Conservation (phyloP, 2,329 filamentous ascomycete species). For the Capronia epimyces region DNA sequence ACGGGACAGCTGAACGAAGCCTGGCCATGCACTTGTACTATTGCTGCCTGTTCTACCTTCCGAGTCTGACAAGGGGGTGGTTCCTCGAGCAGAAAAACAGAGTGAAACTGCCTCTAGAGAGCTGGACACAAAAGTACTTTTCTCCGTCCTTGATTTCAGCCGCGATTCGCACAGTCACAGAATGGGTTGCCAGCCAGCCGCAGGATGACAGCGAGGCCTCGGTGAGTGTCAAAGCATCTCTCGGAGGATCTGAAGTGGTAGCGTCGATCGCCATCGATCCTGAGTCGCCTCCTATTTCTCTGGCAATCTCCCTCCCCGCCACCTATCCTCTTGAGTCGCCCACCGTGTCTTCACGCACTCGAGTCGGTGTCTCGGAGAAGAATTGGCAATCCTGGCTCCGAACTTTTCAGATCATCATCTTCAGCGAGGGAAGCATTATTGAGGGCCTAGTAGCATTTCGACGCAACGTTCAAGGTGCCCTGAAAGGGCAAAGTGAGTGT, state of each 20-base stretch:
- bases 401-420: conserved; percentile 86
- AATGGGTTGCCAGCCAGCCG: conserved; percentile 37
- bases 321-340: conserved; percentile 79
- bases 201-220: conserved; percentile 50
- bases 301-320: conserved; percentile 72
- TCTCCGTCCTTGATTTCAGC: conserved; percentile 40
- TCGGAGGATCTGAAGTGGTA: conserved; percentile 66
- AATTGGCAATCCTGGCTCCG: conserved; percentile 92
- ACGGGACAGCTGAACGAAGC: conserved; percentile 71
- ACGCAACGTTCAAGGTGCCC: conserved; percentile 75
- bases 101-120: conserved; percentile 73
- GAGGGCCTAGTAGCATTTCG: conserved; percentile 83
- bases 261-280: conserved; percentile 87
- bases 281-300: conserved; percentile 70
- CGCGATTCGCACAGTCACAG: conserved; percentile 37
- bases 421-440: conserved; percentile 80
- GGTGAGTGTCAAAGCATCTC: conserved; percentile 65
- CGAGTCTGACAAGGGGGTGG: conserved; percentile 76
- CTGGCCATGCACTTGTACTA: conserved; percentile 83
- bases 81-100: conserved; percentile 72
- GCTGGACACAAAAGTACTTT: conserved; percentile 74
- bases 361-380: conserved; percentile 80
- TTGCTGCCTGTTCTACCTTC: conserved; percentile 67
- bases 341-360: conserved; percentile 67
- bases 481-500: conserved; percentile 92